phyloP scores from a whole-genome alignment of 768 basidiomycete species.

The Kwoniella bestiolae region DNA sequence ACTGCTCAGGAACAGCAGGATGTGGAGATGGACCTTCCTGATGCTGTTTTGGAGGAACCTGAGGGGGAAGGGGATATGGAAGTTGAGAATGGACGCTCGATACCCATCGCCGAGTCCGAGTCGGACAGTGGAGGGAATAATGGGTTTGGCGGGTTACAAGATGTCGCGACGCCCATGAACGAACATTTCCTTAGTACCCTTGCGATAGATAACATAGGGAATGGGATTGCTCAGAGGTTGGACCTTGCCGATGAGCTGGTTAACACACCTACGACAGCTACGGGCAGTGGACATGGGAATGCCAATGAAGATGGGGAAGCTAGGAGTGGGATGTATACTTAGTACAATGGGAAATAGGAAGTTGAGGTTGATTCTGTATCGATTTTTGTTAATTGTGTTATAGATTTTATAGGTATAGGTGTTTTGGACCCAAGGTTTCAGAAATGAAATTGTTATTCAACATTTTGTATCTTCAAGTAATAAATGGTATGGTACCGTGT shows the following conservation, averaged over 20 bases:
- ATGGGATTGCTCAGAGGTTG: conserved; percentile 35
- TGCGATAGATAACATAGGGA: conserved; percentile 36
- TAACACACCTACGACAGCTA: conserved; percentile 1
- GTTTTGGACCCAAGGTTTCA: too few relatives aligned
- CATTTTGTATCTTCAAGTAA: not conserved
- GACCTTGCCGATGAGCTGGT: conserved; percentile 28
- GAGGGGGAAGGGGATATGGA: conserved; percentile 9
- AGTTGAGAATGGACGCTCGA: not conserved
- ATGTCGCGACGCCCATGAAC: conserved; percentile 58
- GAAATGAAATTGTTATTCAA: not conserved
- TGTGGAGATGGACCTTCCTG: conserved; percentile 14
- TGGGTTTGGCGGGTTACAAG: conserved; percentile 22
- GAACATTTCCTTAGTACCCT: conserved; percentile 57
- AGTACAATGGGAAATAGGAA: not conserved
- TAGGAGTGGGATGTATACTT: conserved; percentile 8
- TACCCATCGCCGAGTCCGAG: not conserved
- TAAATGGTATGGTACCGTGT: not conserved
- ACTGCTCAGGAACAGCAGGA: conserved; percentile 13
- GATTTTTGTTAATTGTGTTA: too few relatives aligned
- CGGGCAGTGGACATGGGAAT: not conserved
- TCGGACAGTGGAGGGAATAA: not conserved
- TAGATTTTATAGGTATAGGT: too few relatives aligned
- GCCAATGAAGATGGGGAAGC: not conserved
- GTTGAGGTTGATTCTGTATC: not conserved
- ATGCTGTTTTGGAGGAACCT: conserved; percentile 5